These are phyloP conservation scores for Sisymbrium irio DNA, from an alignment of 345 rosid species.

Conservation along the genomic window DNA sequence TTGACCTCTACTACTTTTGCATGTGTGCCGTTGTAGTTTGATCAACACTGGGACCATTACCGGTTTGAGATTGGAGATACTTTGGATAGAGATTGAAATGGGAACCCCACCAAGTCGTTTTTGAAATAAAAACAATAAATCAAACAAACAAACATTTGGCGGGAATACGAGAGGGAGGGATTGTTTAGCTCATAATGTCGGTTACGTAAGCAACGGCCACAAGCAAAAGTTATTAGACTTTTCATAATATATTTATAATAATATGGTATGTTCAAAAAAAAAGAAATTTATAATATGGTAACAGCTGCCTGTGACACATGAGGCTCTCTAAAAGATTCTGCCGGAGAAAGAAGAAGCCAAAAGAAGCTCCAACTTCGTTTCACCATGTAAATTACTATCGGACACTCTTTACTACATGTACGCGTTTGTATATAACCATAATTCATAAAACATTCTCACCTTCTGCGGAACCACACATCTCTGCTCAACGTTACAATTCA, in stretches of 20 bases:
- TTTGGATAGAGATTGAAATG: not conserved
- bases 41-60: not conserved
- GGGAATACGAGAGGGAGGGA: not conserved
- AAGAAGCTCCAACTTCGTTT: not conserved
- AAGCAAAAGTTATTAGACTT: not conserved
- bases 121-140: too few species aligned
- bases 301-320: not conserved
- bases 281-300: too few species aligned
- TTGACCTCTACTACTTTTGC: conserved; percentile 2
- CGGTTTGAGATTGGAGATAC: not conserved
- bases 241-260: too few species aligned
- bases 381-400: not conserved
- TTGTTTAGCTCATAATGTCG: not conserved
- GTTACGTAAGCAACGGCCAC: not conserved
- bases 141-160: not conserved
- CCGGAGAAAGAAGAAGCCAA: not conserved
- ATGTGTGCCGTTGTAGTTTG: conserved; percentile 6
- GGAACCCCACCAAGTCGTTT: not conserved
- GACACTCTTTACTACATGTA: not conserved
- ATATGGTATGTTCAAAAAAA: too few species aligned
- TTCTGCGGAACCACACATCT: conserved; percentile 11
- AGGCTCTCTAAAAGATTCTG: not conserved
- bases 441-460: conserved; percentile 11
- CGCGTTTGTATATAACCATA: conserved; percentile 9
- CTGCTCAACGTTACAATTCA: conserved; percentile 17